Evolutionary conservation across 768 basidiomycete genomes (phyloP).

Genomic region (Kwoniella sp.): DNA sequence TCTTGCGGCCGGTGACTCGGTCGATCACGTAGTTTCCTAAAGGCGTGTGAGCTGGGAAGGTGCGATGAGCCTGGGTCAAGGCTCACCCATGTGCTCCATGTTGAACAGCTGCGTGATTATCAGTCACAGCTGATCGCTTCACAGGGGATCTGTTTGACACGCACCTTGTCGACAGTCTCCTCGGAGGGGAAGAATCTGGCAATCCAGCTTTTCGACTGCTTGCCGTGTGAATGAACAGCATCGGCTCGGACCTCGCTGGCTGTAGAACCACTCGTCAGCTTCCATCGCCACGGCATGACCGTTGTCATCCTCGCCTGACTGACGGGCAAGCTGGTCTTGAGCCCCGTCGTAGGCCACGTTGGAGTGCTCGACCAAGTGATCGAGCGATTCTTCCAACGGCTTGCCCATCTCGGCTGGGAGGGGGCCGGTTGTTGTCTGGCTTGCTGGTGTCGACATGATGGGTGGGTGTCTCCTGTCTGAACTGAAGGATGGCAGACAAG

Average conservation of each 20-base stretch:
- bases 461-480: background rate
- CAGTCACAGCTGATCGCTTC: background rate
- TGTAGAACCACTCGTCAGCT: background rate
- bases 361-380: conserved; percentile 33
- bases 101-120: conserved; percentile 41
- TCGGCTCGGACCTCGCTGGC: conserved; percentile 30
- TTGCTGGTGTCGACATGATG: conserved; percentile 9
- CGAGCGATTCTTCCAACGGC: conserved; percentile 36
- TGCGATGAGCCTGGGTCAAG: too few species aligned
- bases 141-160: conserved; percentile 2
- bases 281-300: too few species aligned
- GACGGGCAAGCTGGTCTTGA: conserved; percentile 29
- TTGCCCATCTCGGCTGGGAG: conserved; percentile 33
- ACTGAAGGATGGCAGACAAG: too few species aligned
- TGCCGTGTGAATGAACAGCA: conserved; percentile 35
- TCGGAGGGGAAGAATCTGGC: conserved; percentile 37
- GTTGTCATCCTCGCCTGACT: background rate
- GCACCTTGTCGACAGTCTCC: conserved; percentile 45
- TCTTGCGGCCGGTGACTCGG: conserved; percentile 52
- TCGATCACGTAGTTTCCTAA: conserved; percentile 50
- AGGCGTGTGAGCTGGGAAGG: background rate
- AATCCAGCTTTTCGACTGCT: conserved; percentile 34
- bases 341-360: background rate
- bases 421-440: conserved; percentile 13
- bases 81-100: conserved; percentile 48